Evolutionary conservation across 2,329 filamentous ascomycete genomes (phyloP), one percentile per base, ranked within the genome.

Genomic region (Sporothrix schenckii): DNA sequence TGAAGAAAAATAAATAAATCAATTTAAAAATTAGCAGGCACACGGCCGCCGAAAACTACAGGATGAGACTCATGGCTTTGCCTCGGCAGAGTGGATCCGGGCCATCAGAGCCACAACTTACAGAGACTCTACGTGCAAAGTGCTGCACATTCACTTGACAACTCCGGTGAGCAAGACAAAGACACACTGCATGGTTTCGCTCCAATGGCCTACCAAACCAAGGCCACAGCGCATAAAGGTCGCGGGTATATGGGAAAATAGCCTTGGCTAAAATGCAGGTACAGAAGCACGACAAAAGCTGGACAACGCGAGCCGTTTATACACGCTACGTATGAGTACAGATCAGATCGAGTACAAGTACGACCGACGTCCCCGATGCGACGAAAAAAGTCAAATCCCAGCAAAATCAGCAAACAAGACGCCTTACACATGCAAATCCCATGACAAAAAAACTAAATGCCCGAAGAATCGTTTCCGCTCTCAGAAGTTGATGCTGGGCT

Each of bases 61-160:
- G 21, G 13, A 24, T 10, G n/a, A 3, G 10, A 9, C 34, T 34
- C 52, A 58, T 39, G 66, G 67, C 66, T 61, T 61, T 68, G 71
- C 72, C 72, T 73, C 72, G 72, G 72, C 65, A 72, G 72, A 73
- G 52, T 67, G 71, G 72, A 73, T 66, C 39, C 49, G 50, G 53
- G 60, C 34, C 47, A 67, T 11, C 14, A 30, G 16, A 49, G 50
- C 24, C 30, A 30, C 7, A 13, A 19, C 14, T 19, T 39, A 24
- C n/a, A 44, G 34, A n/a, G n/a, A 44, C 24, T 24, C 9, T 5
- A 16, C n/a, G n/a, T 34, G 11, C 16, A 53, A 53, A 66, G 13
- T 27, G 49, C 16, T 19, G 30, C 39, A 68, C 30, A 49, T 27
- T n/a, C 27, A 19, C 10, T 19, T 4, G 47, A 11, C 39, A n/a